These are phyloP conservation scores for Eucalyptus virginea DNA, from an alignment of 345 rosid species.

Conservation along the genomic window DNA sequence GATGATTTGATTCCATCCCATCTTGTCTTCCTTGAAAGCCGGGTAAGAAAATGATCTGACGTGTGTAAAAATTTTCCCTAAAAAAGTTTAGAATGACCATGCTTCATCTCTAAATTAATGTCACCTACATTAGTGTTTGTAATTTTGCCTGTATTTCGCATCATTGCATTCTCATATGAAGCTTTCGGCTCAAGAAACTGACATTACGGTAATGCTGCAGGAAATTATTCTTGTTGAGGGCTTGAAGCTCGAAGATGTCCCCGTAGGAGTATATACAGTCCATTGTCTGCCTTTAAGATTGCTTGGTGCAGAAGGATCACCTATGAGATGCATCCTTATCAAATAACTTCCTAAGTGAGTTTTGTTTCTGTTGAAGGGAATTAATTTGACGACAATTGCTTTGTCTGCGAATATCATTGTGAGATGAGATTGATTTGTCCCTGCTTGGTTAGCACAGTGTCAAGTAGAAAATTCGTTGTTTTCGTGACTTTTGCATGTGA, in stretches of 20 bases:
- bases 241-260: constrained; percentile 47
- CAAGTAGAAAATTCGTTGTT: background rate
- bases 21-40: constrained; percentile 20
- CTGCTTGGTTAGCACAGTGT: background rate
- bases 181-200: background rate
- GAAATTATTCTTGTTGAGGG: constrained; percentile 60
- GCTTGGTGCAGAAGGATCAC: constrained; percentile 62
- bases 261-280: constrained; percentile 46
- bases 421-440: background rate
- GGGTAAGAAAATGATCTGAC: constrained; percentile 13
- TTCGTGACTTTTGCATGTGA: background rate
- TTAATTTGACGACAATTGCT: background rate
- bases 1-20: constrained; percentile 28
- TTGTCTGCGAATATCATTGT: background rate
- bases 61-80: no score
- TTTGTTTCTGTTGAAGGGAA: background rate
- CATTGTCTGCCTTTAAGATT: constrained; percentile 68
- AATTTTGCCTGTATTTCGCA: background rate
- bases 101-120: background rate
- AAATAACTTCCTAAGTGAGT: constrained; percentile 11
- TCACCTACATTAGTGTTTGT: background rate
- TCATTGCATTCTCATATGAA: background rate
- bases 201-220: background rate
- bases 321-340: constrained; percentile 64
- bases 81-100: background rate